Evolutionary conservation across 192 early-diverging fungal genomes (phyloP), one percentile per base, ranked within the genome.

Genomic region (Coemansia sp.): DNA sequence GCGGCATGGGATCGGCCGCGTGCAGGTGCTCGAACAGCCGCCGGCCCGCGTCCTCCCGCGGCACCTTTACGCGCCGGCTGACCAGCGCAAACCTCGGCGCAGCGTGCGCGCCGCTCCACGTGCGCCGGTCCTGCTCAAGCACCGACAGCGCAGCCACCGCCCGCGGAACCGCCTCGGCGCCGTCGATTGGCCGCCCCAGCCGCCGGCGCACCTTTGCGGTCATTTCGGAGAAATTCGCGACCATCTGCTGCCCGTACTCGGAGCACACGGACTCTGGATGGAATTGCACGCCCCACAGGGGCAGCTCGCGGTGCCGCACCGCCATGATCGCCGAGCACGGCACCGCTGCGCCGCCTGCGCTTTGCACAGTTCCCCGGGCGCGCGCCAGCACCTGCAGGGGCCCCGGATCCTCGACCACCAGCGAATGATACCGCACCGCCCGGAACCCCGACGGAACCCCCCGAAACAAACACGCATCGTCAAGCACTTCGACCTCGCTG

Each of bases 261-360:
- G 93, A 88, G 49, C 89, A 91, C 12, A 98, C 87, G 2, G 92
- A 94, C 67, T 98, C 95, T 7, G 95, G 95, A 57, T 98, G 95
- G 63, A 96, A 96, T 55, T 98, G 95, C 31, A 98, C 90, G 8
- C 91, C 89, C 73, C 84, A 92, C 8, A 95, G 66, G 25, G 91
- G 92, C 15, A 78, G 62, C 1, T 35, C 49, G 15, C 46, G 67
- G 70, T 94, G 93, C 43, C 81, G 62, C 28, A 98, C 62, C 1
- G 82, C 93, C 93, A 94, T 94, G 10, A 98, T 79, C 3, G 81
- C 82, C 0, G 42, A 40, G 0, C 23, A 51, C 5, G 28, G n/a
- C 0, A 44, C 57, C 15, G 7, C 26, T n/a, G n/a, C 8, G 20
- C 9, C 28, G 20, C 40, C 42, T 1, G 12, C 30, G 19, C 29